phyloP scores from a whole-genome alignment of 257 asterid genomes.

The Penstemon newberryi region DNA sequence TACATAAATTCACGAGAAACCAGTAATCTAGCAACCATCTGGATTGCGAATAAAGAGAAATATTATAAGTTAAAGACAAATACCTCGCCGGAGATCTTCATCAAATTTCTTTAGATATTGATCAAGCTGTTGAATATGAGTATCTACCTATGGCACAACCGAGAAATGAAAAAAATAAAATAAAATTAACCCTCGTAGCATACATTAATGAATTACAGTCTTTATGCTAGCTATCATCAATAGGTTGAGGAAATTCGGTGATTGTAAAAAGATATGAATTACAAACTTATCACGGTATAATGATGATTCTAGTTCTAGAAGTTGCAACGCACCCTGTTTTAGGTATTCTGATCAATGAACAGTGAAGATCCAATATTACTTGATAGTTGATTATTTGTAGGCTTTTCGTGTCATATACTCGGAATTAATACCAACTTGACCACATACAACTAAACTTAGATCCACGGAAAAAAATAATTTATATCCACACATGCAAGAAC shows the following conservation, averaged over 20 bases:
- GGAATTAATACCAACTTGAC: too few relatives aligned
- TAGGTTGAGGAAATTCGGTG: neutral
- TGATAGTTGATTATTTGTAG: too few relatives aligned
- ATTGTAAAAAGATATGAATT: neutral
- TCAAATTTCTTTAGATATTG: slow-evolving; percentile 82
- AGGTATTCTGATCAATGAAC: neutral
- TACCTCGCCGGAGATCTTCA: slow-evolving; percentile 87
- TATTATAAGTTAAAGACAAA: slow-evolving; percentile 18
- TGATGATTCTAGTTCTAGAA: neutral
- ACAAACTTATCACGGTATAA: neutral
- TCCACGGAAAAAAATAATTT: too few relatives aligned
- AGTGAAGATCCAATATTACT: too few relatives aligned
- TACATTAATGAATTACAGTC: neutral
- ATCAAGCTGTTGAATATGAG: slow-evolving; percentile 95
- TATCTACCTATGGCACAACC: slow-evolving; percentile 59
- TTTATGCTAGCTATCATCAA: slow-evolving; percentile 9
- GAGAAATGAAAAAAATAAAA: slow-evolving; percentile 13
- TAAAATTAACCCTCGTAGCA: neutral
- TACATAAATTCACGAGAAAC: slow-evolving; percentile 14
- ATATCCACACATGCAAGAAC: too few relatives aligned
- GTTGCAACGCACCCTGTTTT: neutral
- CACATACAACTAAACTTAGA: too few relatives aligned
- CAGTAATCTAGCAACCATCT: neutral
- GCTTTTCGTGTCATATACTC: too few relatives aligned
- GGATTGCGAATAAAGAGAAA: slow-evolving; percentile 20